Evolutionary conservation across 2,329 filamentous ascomycete species (phyloP), one percentile per base, ranked within the genome.

Genomic region (Ploettnerulaceae sp.): DNA sequence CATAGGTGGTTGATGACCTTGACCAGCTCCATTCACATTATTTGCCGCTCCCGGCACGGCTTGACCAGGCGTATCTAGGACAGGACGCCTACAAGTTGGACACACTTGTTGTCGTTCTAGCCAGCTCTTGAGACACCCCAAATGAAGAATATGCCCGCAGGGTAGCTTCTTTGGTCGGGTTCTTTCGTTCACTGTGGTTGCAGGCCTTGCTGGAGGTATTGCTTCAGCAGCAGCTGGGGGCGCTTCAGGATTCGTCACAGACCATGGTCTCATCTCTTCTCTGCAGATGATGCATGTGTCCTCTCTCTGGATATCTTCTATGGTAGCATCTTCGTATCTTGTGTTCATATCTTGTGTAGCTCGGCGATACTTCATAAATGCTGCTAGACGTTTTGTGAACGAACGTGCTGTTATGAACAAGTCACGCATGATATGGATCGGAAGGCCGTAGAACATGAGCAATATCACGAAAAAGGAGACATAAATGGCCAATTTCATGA

Each of bases 231-330:
- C 57, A 37, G 57, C 64, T 42, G 63, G 68, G 33, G 69, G 67
- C 45, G 61, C 68, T 43, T 68, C 67, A 29, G 72, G 70, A 44
- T 74, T 74, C 25, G 71, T 72, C 14, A 64, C 58, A 49, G 62
- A 61, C 86, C 89, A 95, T 1, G 84, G 81, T 25, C 80, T 79
- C 93, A 98, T 98, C 55, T 94, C 88, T 65, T 98, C 93, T 51
- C 93, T 82, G 66, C 93, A 98, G 45, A 98, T 95, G 58, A 98
- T 98, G 66, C 93, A 98, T 2, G 93, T 94, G 60, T 94, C 89
- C 64, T 96, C 91, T 38, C 86, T 77, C 21, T 75, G 72, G 18
- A 98, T 79, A 55, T 98, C 91, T 56, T 94, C 88, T 2, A 79
- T 75, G 1, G 87, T 95, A 1, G 93, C 93, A 64, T 98, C 93